These are phyloP conservation scores for Beverwykella pulmonaria DNA, from an alignment of 495 filamentous ascomycete species.

Conservation along the genomic window DNA sequence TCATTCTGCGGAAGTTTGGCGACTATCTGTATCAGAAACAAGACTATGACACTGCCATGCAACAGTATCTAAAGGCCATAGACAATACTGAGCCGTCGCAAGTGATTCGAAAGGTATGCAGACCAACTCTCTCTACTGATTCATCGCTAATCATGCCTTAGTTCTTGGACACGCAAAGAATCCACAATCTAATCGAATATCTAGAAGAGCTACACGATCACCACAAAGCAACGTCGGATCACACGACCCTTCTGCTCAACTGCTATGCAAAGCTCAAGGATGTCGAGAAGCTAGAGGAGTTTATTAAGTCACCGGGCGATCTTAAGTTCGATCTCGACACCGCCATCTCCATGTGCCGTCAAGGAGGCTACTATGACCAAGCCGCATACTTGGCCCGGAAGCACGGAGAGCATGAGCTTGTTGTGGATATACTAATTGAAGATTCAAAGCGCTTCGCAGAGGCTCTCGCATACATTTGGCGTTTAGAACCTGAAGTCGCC, in stretches of 20 bases:
- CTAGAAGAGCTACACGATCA: slow-evolving; percentile 95
- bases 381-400: slow-evolving; percentile 94
- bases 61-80: slow-evolving; percentile 94
- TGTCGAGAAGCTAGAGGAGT: slow-evolving; percentile 89
- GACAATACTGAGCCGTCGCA: slow-evolving; percentile 94
- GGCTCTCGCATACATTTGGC: slow-evolving; percentile 87
- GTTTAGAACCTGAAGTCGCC: slow-evolving; percentile 78
- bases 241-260: slow-evolving; percentile 91
- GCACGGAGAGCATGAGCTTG: slow-evolving; percentile 89
- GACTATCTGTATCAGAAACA: slow-evolving; percentile 94
- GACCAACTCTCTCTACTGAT: background rate
- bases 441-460: slow-evolving; percentile 87
- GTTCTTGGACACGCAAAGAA: slow-evolving; percentile 93
- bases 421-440: slow-evolving; percentile 93
- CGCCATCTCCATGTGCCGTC: slow-evolving; percentile 95
- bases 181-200: slow-evolving; percentile 97
- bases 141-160: slow-evolving; percentile 44
- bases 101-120: slow-evolving; percentile 79
- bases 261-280: slow-evolving; percentile 98
- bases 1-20: slow-evolving; percentile 91
- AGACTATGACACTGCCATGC: slow-evolving; percentile 96
- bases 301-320: slow-evolving; percentile 93
- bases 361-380: slow-evolving; percentile 97
- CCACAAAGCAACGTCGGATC: slow-evolving; percentile 89
- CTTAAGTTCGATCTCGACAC: slow-evolving; percentile 97